Percentiles rank a stretch among this genome's conserved stretches.
These are phyloP conservation scores for Ormosia semicastrata DNA, from an alignment of 306 rosid genomes.

Conservation along the genomic window DNA sequence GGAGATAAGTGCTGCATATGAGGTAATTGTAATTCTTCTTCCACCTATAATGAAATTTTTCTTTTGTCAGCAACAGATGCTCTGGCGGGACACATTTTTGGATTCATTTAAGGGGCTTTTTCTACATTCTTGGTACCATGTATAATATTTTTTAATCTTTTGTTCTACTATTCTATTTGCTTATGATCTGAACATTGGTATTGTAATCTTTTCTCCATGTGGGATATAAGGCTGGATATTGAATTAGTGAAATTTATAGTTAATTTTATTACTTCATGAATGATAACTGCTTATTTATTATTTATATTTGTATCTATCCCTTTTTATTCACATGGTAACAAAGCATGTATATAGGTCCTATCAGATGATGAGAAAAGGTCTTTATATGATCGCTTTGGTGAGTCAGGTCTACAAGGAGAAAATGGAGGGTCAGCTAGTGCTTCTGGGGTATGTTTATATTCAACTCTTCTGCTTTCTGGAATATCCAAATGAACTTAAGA, in stretches of 20 bases:
- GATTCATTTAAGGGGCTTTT: background rate
- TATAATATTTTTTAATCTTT: conserved; percentile 4
- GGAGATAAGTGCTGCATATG: conserved; percentile 95
- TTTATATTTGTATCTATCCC: conserved; percentile 21
- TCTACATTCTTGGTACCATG: background rate
- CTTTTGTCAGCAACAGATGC: background rate
- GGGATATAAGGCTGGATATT: conserved; percentile 8
- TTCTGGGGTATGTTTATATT: conserved; percentile 68
- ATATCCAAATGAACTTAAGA: conserved; percentile 19
- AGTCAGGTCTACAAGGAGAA: conserved; percentile 83
- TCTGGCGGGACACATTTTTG: background rate
- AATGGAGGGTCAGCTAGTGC: conserved; percentile 50
- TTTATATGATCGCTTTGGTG: conserved; percentile 89
- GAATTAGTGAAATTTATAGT: background rate
- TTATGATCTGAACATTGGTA: conserved; percentile 12
- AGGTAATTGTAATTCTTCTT: conserved; percentile 72
- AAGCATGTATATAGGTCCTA: conserved; percentile 79
- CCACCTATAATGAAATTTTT: background rate
- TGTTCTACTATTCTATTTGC: background rate
- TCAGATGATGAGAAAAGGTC: conserved; percentile 97
- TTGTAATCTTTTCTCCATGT: conserved; percentile 4
- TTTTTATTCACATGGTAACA: conserved; percentile 53
- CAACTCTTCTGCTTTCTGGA: conserved; percentile 1
- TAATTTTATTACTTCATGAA: conserved; percentile 15
- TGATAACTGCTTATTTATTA: conserved; percentile 6